Evolutionary conservation across 2,329 filamentous ascomycete species (phyloP).

Genomic region (Penicillium sclerotiorum): DNA sequence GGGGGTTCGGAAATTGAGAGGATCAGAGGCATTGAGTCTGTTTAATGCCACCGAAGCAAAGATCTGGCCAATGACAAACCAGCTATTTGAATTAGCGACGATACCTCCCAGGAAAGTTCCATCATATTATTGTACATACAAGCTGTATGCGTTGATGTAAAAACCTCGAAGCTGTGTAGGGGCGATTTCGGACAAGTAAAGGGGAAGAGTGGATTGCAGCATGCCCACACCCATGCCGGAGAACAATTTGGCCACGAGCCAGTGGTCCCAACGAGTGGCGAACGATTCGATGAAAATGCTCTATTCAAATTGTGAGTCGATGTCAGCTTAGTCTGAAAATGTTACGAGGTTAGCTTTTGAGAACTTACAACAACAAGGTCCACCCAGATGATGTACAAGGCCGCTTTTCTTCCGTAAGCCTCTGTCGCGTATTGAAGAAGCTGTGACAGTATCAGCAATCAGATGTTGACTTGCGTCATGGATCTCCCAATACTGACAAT

Average conservation of each 20-base stretch:
- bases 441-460: not conserved
- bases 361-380: slow-evolving; percentile 28
- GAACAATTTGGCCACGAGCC: slow-evolving; percentile 41
- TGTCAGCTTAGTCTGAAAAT: too few species aligned
- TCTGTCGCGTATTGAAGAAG: slow-evolving; percentile 38
- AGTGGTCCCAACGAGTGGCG: slow-evolving; percentile 43
- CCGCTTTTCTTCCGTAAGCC: slow-evolving; percentile 38
- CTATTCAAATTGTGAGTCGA: too few species aligned
- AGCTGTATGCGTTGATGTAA: slow-evolving; percentile 45
- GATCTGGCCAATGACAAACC: slow-evolving; percentile 50
- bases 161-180: slow-evolving; percentile 47
- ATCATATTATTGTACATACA: slow-evolving; percentile 26
- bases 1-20: slow-evolving; percentile 41
- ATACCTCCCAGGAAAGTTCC: not conserved
- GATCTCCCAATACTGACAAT: slow-evolving; percentile 27
- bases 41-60: slow-evolving; percentile 48
- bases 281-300: slow-evolving; percentile 45
- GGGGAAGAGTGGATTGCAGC: slow-evolving; percentile 46
- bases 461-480: not conserved
- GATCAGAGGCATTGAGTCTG: slow-evolving; percentile 32
- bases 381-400: slow-evolving; percentile 40
- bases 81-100: slow-evolving; percentile 24
- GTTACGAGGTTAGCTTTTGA: too few species aligned
- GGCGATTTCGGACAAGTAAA: slow-evolving; percentile 47
- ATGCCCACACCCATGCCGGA: slow-evolving; percentile 48